Conservation (phyloP, 805 yeast genomes). For the Komagataella pseudopastoris region DNA sequence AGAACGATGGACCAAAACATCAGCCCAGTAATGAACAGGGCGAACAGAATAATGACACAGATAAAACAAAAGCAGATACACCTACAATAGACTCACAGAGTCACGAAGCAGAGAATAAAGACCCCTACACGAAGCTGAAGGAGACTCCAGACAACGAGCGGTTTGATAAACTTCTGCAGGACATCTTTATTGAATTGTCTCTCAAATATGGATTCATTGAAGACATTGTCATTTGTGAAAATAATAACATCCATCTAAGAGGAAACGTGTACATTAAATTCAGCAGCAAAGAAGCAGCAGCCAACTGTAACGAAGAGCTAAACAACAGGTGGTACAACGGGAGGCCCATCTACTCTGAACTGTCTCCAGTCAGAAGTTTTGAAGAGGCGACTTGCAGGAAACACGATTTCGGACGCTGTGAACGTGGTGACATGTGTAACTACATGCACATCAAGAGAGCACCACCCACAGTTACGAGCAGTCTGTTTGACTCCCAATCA, state of each 20-base stretch:
- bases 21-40: neutral
- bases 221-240: conserved; percentile 67
- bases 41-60: neutral
- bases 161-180: conserved; percentile 56
- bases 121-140: conserved; percentile 10
- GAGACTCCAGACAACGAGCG: conserved; percentile 21
- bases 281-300: conserved; percentile 40
- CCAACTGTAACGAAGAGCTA: conserved; percentile 41
- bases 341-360: conserved; percentile 67
- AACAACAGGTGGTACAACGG: conserved; percentile 75
- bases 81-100: neutral
- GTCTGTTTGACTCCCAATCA: conserved; percentile 25
- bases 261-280: conserved; percentile 79
- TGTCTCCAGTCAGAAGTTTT: conserved; percentile 61
- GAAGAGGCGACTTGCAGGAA: conserved; percentile 67
- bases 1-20: neutral
- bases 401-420: conserved; percentile 49
- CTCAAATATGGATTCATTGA: conserved; percentile 34
- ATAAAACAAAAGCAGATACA: neutral
- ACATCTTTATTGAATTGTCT: conserved; percentile 51
- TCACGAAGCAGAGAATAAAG: neutral
- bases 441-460: conserved; percentile 71
- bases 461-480: conserved; percentile 22
- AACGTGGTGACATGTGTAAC: conserved; percentile 76
- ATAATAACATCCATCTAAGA: conserved; percentile 65